A percentile compares a stretch with the other conserved stretches of the same genome.
phyloP scores from a whole-genome alignment of 2,329 filamentous ascomycete genomes.

The Cladosporium colombiae region DNA sequence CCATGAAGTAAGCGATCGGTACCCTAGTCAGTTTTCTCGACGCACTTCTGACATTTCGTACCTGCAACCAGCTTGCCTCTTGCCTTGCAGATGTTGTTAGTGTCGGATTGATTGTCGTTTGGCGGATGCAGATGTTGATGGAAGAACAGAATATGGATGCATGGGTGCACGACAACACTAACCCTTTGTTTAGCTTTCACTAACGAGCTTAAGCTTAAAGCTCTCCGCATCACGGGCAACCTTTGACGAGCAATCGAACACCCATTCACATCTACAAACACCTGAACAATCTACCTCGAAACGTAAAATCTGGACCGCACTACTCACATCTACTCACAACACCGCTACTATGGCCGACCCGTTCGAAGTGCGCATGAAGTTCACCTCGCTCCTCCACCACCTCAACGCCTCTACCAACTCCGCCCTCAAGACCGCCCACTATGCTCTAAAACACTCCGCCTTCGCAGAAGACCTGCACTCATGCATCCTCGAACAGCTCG shows the following conservation, averaged over 20 bases:
- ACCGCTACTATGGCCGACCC: constrained; percentile 68
- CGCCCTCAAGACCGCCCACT: constrained; percentile 88
- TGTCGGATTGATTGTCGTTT: too few species aligned
- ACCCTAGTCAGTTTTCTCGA: too few species aligned
- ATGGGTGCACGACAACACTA: too few species aligned
- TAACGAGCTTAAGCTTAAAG: constrained; percentile 3
- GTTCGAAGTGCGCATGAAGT: constrained; percentile 97
- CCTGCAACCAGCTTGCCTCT: too few species aligned
- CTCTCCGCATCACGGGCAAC: constrained; percentile 5
- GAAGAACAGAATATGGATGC: too few species aligned
- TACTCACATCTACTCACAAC: background rate
- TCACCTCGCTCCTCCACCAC: constrained; percentile 85
- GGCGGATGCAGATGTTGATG: too few species aligned
- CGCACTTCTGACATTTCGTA: too few species aligned
- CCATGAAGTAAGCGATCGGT: too few species aligned
- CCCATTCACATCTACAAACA: background rate
- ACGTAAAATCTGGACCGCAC: background rate
- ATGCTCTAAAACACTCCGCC: constrained; percentile 89
- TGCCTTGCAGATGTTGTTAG: too few species aligned
- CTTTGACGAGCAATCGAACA: background rate
- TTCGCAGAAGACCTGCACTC: constrained; percentile 97
- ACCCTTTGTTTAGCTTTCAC: background rate
- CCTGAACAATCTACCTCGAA: background rate
- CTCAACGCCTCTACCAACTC: constrained; percentile 88
- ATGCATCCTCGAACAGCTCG: constrained; percentile 94